phyloP scores from a whole-genome alignment of 164 flowering plant species.

The Magnolia officinalis region DNA sequence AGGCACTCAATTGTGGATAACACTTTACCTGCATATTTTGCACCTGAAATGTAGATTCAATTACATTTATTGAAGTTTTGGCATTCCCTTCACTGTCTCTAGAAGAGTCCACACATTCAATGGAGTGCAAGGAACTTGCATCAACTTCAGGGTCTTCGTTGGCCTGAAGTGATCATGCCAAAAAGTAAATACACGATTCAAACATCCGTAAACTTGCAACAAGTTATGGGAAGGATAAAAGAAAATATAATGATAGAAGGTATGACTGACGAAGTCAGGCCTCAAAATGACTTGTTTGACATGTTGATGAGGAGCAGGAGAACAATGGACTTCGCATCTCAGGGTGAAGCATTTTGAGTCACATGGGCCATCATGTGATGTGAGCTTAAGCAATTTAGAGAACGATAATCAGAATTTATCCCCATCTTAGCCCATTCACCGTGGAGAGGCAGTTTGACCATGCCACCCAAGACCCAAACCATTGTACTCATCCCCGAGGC shows the following conservation, averaged over 20 bases:
- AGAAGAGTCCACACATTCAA: slow-evolving; percentile 19
- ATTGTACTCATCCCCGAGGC: too few relatives aligned
- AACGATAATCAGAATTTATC: too few relatives aligned
- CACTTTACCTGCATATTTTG: background rate
- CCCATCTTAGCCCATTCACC: too few relatives aligned
- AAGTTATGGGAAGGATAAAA: background rate
- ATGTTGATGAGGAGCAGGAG: too few relatives aligned
- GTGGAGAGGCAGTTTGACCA: too few relatives aligned
- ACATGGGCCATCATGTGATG: too few relatives aligned
- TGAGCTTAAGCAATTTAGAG: too few relatives aligned
- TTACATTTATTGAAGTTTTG: background rate
- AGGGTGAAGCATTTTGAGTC: too few relatives aligned
- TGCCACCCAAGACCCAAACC: too few relatives aligned
- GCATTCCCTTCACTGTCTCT: slow-evolving; percentile 3
- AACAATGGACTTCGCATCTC: too few relatives aligned
- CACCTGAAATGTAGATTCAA: background rate
- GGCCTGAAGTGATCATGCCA: slow-evolving; percentile 26
- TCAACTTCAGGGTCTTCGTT: slow-evolving; percentile 16
- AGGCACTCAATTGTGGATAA: background rate
- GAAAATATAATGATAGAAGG: background rate
- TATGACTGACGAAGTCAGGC: too few relatives aligned
- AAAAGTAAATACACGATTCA: slow-evolving; percentile 12
- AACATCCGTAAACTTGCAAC: background rate
- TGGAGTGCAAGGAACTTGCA: slow-evolving; percentile 14
- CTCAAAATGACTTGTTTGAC: too few relatives aligned